Base-by-base conservation (phyloP, 805 yeast genomes). In the Candida orba region DNA sequence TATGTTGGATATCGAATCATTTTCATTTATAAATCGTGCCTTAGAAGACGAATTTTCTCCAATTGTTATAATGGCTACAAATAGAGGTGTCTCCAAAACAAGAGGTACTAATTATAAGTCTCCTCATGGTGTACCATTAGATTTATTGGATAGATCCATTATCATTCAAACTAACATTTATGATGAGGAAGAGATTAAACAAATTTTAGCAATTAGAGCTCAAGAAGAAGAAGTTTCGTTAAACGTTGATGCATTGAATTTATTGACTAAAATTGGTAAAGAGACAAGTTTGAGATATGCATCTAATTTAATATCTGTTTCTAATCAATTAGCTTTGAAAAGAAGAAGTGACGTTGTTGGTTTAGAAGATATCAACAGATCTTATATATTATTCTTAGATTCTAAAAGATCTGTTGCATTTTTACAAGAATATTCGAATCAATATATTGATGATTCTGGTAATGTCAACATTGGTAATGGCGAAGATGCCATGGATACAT, bases 71-170 rank as follows among this genome's bases (percentile, higher is more conserved):
- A 86, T 93, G 95, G 99, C 99, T 37, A 90, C 99, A 23, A 93
- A 93, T 68, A 78, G 97, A 64, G 99, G 99, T 42, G 75, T 91
- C 46, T 78, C 96, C n/a, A 81, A 77, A 48, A 89, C 96, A 22
- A 78, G 96, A 58, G 99, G 99, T 41, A 87, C 98, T 27, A 82
- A 79, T 59, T 88, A 88, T 69, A 84, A 82, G 65, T 84, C 96
- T 2, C 96, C 99, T 20, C 99, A 93, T 63, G 99, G 99, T n/a
- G 72, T 93, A 46, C 99, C 99, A 36, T 74, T 85, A 47, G 99
- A 93, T 71, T 72, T 93, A 56, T 79, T 93, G 56, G 99, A 93
- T 67, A 78, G 99, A 63, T 78, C 95, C 31, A 84, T 93, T 52
- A 93, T 93, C 49, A 88, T 93, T 51, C 89, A 93, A 59, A 95